These are phyloP conservation scores for Candida takata DNA, from an alignment of 805 yeast species.

Conservation along the genomic window DNA sequence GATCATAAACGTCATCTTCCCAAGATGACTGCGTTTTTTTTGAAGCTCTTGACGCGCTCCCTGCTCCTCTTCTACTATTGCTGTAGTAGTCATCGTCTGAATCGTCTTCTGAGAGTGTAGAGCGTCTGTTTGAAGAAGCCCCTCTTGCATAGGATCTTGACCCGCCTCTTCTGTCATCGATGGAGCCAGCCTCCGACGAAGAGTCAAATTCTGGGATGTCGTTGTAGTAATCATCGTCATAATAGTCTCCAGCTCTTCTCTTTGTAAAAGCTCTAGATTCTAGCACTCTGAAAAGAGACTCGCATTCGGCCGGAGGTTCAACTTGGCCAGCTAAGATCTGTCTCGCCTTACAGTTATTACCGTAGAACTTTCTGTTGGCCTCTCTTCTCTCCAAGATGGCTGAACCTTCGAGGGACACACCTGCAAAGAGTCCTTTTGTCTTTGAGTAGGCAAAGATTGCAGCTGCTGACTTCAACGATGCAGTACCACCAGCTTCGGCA, in stretches of 20 bases:
- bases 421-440: conserved; percentile 95
- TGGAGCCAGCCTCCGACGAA: conserved; percentile 18
- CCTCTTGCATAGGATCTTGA: conserved; percentile 7
- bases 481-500: conserved; percentile 96
- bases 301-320: conserved; percentile 90
- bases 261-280: conserved; percentile 77
- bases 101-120: conserved; percentile 8
- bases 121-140: neutral
- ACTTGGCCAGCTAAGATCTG: conserved; percentile 77
- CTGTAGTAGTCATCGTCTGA: conserved; percentile 35
- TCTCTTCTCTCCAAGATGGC: conserved; percentile 96
- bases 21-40: conserved; percentile 44
- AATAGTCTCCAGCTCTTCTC: conserved; percentile 36
- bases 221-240: conserved; percentile 56
- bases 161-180: conserved; percentile 26
- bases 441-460: conserved; percentile 92
- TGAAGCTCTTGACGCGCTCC: conserved; percentile 12
- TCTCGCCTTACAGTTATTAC: conserved; percentile 82
- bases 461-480: conserved; percentile 78
- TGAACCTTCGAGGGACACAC: conserved; percentile 95
- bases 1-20: conserved; percentile 86
- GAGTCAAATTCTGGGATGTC: conserved; percentile 42
- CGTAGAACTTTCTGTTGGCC: conserved; percentile 92
- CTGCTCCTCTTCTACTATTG: conserved; percentile 21
- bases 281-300: conserved; percentile 75